Evolutionary conservation across 306 rosid species (phyloP).

Genomic region (Pueraria montana): DNA sequence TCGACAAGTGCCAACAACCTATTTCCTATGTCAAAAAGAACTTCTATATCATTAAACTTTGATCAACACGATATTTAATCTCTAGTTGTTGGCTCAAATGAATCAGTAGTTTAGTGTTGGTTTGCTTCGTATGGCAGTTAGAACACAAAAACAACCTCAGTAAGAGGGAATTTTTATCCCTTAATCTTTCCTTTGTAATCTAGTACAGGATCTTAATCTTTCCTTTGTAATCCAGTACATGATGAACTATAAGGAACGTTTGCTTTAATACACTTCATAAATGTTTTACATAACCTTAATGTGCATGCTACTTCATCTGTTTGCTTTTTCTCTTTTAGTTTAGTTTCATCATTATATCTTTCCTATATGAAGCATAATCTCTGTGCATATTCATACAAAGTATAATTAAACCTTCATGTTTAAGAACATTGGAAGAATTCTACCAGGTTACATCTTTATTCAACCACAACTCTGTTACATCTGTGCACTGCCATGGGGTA

Average conservation of each 20-base stretch:
- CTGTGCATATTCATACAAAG: neutral
- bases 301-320: neutral
- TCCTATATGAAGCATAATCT: slow-evolving; percentile 14
- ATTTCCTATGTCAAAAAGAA: slow-evolving; percentile 9
- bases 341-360: slow-evolving; percentile 15
- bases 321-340: neutral
- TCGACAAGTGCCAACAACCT: slow-evolving; percentile 19
- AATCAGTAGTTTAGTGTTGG: slow-evolving; percentile 11
- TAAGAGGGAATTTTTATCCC: neutral
- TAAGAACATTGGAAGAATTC: slow-evolving; percentile 1
- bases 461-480: neutral
- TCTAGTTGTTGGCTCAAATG: slow-evolving; percentile 18
- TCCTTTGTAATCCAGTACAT: slow-evolving; percentile 8
- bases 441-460: slow-evolving; percentile 4
- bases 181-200: slow-evolving; percentile 25
- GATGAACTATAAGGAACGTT: neutral
- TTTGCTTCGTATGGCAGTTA: neutral
- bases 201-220: neutral
- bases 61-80: neutral
- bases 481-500: neutral
- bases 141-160: slow-evolving; percentile 9
- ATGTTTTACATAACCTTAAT: neutral
- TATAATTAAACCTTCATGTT: neutral
- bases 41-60: slow-evolving; percentile 3
- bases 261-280: neutral